Conservation (phyloP, 2,329 filamentous ascomycete species). For the Hymenoscyphus infarciens region DNA sequence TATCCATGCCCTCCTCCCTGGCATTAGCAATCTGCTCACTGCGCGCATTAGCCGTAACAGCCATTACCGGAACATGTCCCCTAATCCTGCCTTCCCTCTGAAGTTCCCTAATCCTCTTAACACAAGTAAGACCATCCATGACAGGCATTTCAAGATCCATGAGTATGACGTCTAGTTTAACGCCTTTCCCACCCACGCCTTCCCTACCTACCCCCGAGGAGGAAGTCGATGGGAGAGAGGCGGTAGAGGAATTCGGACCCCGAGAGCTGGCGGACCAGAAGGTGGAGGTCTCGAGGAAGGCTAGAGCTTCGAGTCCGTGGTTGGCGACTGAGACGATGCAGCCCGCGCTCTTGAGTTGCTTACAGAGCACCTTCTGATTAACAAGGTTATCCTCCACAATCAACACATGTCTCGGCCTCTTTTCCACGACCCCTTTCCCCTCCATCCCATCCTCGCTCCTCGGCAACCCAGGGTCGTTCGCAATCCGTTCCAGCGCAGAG, state of each 20-base stretch:
- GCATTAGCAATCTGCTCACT: conserved; percentile 41
- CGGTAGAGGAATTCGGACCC: neutral
- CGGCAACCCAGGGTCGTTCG: neutral
- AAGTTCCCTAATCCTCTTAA: conserved; percentile 40
- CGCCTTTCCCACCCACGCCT: conserved; percentile 38
- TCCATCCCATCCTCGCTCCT: neutral
- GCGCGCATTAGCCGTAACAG: conserved; percentile 46
- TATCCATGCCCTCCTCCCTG: conserved; percentile 52
- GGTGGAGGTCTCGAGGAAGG: conserved; percentile 51
- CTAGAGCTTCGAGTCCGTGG: conserved; percentile 58
- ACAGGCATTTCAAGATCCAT: conserved; percentile 50
- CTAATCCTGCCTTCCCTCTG: conserved; percentile 37
- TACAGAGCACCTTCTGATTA: conserved; percentile 61
- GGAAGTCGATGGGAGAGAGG: neutral
- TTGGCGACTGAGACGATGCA: conserved; percentile 60
- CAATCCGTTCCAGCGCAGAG: neutral
- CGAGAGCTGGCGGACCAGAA: conserved; percentile 37
- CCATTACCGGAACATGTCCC: conserved; percentile 50
- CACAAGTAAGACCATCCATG: conserved; percentile 46
- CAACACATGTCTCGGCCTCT: conserved; percentile 40
- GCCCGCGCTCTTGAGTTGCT: conserved; percentile 55
- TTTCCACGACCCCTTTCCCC: neutral
- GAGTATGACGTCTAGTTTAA: conserved; percentile 51
- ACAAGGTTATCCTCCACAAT: conserved; percentile 66
- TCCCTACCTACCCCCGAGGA: conserved; percentile 40